Conservation (phyloP, 345 rosid genomes). For the Populus davidiana region DNA sequence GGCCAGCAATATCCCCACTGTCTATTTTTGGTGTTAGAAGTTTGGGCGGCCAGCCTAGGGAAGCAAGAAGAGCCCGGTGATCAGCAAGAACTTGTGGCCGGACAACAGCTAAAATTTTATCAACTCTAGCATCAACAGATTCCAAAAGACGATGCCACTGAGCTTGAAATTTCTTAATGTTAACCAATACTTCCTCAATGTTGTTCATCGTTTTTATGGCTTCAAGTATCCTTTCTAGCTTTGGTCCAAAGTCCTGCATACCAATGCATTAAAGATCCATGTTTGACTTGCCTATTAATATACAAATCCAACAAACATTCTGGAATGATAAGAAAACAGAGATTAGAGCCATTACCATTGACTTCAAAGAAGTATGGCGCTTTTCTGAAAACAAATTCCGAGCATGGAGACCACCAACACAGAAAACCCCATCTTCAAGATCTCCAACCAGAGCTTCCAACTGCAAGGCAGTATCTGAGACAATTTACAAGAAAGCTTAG, state of each 20-base stretch:
- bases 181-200: constrained; percentile 47
- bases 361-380: constrained; percentile 23
- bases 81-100: constrained; percentile 65
- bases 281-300: neutral
- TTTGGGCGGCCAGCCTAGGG: constrained; percentile 84
- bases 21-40: constrained; percentile 40
- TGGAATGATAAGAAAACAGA: constrained; percentile 10
- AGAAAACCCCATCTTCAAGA: constrained; percentile 70
- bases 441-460: constrained; percentile 83
- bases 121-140: constrained; percentile 66
- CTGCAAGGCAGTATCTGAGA: constrained; percentile 53
- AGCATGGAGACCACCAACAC: constrained; percentile 22
- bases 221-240: constrained; percentile 44
- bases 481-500: neutral
- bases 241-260: constrained; percentile 49
- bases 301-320: constrained; percentile 5
- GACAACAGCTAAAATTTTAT: constrained; percentile 51
- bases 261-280: constrained; percentile 6
- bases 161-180: constrained; percentile 40
- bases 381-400: constrained; percentile 44
- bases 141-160: constrained; percentile 58
- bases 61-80: constrained; percentile 66
- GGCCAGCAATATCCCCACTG: constrained; percentile 27
- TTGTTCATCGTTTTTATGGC: constrained; percentile 49
- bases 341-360: constrained; percentile 23